Percentiles rank a stretch among this genome's conserved stretches.
These are phyloP conservation scores for Trichoderma pleuroti DNA, from an alignment of 2,329 filamentous ascomycete genomes.

Conservation along the genomic window DNA sequence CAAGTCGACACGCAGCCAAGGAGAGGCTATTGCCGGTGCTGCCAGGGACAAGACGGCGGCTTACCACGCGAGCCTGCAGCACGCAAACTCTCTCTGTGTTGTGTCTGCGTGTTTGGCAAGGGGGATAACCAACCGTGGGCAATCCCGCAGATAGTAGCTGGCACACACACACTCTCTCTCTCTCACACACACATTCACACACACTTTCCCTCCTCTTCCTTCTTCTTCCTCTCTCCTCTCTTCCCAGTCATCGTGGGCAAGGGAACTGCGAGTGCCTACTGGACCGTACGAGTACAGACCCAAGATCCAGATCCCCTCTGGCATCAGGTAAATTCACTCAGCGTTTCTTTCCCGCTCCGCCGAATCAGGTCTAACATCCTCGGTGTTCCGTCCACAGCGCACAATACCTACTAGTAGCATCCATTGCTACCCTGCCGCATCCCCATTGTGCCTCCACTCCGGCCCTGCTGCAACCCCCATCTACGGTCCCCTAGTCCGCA, in stretches of 20 bases:
- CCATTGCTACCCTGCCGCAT: conserved; percentile 11
- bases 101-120: neutral
- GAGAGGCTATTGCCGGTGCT: conserved; percentile 5
- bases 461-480: conserved; percentile 6
- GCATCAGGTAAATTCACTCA: conserved; percentile 6
- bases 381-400: conserved; percentile 6
- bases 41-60: conserved; percentile 7
- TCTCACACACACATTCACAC: neutral
- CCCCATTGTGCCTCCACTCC: conserved; percentile 16
- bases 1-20: neutral
- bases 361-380: conserved; percentile 5
- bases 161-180: neutral
- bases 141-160: neutral
- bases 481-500: conserved; percentile 10
- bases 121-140: neutral
- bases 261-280: neutral
- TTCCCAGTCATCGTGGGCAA: neutral
- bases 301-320: neutral
- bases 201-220: neutral
- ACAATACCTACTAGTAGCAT: conserved; percentile 3
- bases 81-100: neutral
- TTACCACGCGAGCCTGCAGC: conserved; percentile 11
- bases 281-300: neutral
- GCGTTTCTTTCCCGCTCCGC: conserved; percentile 3
- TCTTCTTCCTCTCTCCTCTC: neutral